Base-by-base conservation (phyloP, 148 eudicot species). In the Mesembryanthemum crystallinum region DNA sequence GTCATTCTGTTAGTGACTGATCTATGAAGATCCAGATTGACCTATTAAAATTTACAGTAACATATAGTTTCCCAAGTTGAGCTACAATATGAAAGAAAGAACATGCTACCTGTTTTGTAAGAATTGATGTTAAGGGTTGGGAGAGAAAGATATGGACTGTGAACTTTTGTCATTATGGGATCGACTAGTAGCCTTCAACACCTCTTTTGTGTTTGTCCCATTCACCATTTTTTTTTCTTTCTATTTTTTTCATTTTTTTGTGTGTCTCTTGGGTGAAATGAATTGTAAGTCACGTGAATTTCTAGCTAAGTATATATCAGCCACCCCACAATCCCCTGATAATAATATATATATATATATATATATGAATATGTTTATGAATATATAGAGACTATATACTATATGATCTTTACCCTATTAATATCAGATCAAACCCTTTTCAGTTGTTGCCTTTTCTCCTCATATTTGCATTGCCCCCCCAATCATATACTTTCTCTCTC, bases 131-230 rank as follows among this genome's bases (percentile, higher is more conserved):
- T 45, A 76, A 33, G 76, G 57, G 67, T 66, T 65, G 35, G n/a
- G n/a, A 15, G 51, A 75, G 71, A 60, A 49, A 79, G 74, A 67
- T 43, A 74, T 67, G 74, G 62, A 73, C 69, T 73, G 33, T 67
- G 49, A 59, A 73, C 18, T 73, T 60, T 79, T 79, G 82, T 73
- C 82, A 74, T 74, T 58, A 67, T 67, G 65, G 25, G 67, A 21
- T 58, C 73, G 88, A 80, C 24, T 82, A 60, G 88, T 85, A 66
- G 75, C 85, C 59, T 79, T 85, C 88, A 77, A 77, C 58, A 66
- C 84, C 82, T 77, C 79, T 51, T 77, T 58, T 73, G 66, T 37
- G 25, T 67, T 73, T 79, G 77, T 79, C 72, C 30, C 35, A 49
- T 72, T 78, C 68, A 73, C 7, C 78, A 59, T 79, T 47, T 74